Percentiles rank a stretch among this genome's conserved stretches.
phyloP scores from a whole-genome alignment of 495 filamentous ascomycete genomes.

The Lophiostoma macrostomum region DNA sequence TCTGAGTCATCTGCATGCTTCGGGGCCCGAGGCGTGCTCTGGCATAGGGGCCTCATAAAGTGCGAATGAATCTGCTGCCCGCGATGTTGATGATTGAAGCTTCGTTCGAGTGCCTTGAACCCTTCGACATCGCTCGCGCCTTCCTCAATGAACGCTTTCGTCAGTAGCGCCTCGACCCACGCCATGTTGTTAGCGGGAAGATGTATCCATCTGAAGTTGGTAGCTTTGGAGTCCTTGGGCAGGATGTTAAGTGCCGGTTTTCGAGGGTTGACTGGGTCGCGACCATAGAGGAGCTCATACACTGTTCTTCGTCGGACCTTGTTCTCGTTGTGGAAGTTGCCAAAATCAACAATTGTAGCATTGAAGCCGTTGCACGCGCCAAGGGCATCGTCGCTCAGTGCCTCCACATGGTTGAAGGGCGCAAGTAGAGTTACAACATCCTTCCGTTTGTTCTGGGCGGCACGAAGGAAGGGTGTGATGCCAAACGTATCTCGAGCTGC shows the following conservation, averaged over 20 bases:
- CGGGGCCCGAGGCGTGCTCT: conserved; percentile 52
- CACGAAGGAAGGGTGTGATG: conserved; percentile 60
- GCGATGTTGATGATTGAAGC: conserved; percentile 62
- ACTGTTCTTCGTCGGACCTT: conserved; percentile 42
- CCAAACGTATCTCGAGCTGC: conserved; percentile 49
- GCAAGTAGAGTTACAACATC: conserved; percentile 57
- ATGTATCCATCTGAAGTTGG: conserved; percentile 68
- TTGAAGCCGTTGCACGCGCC: conserved; percentile 60
- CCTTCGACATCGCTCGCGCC: conserved; percentile 63
- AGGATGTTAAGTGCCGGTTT: conserved; percentile 54
- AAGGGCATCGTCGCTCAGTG: conserved; percentile 55
- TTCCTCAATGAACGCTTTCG: conserved; percentile 66
- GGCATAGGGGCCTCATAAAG: conserved; percentile 65
- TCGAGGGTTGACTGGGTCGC: conserved; percentile 53
- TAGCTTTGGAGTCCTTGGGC: conserved; percentile 49
- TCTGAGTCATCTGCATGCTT: conserved; percentile 42
- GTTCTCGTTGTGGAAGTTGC: conserved; percentile 61
- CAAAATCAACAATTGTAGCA: conserved; percentile 68
- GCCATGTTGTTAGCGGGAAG: conserved; percentile 62
- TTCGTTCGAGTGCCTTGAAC: conserved; percentile 64
- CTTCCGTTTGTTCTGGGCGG: conserved; percentile 59
- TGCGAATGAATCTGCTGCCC: conserved; percentile 61
- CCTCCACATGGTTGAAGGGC: conserved; percentile 61
- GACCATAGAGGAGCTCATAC: conserved; percentile 58
- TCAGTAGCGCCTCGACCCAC: conserved; percentile 61